phyloP scores from a whole-genome alignment of 352 stramenopile species.

The Phytophthora idaei region DNA sequence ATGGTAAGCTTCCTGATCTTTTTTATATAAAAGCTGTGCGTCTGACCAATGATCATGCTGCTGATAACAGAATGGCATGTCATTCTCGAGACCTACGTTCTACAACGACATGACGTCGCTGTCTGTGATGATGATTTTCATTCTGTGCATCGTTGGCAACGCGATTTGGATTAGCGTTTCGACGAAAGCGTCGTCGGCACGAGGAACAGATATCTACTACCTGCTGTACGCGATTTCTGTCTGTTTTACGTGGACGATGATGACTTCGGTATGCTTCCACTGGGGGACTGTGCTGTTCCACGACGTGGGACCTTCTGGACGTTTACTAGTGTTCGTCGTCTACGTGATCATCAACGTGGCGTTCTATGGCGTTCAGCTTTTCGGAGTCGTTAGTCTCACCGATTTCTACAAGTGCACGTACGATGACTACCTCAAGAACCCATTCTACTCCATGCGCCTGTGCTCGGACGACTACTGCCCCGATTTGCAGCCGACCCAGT shows the following conservation, averaged over 20 bases:
- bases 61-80: conserved; percentile 72
- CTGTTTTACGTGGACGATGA: conserved; percentile 87
- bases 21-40: not conserved
- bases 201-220: conserved; percentile 77
- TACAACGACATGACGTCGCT: conserved; percentile 89
- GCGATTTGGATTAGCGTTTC: conserved; percentile 84
- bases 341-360: conserved; percentile 68
- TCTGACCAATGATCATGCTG: not conserved
- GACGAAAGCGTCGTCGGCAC: conserved; percentile 44
- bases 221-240: conserved; percentile 66
- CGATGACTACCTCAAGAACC: conserved; percentile 89
- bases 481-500: conserved; percentile 81
- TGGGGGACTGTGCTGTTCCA: conserved; percentile 80
- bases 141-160: conserved; percentile 76
- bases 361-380: conserved; percentile 76
- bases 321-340: conserved; percentile 58
- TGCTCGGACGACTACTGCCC: conserved; percentile 80
- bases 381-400: conserved; percentile 71
- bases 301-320: conserved; percentile 58
- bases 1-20: conserved; percentile 53
- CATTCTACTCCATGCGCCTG: conserved; percentile 65
- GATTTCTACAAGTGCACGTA: conserved; percentile 88
- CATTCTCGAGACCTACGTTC: conserved; percentile 74
- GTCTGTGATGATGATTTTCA: conserved; percentile 74
- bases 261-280: conserved; percentile 88